Base-by-base conservation (phyloP, 495 filamentous ascomycete genomes). In the Elasticomyces elasticus region DNA sequence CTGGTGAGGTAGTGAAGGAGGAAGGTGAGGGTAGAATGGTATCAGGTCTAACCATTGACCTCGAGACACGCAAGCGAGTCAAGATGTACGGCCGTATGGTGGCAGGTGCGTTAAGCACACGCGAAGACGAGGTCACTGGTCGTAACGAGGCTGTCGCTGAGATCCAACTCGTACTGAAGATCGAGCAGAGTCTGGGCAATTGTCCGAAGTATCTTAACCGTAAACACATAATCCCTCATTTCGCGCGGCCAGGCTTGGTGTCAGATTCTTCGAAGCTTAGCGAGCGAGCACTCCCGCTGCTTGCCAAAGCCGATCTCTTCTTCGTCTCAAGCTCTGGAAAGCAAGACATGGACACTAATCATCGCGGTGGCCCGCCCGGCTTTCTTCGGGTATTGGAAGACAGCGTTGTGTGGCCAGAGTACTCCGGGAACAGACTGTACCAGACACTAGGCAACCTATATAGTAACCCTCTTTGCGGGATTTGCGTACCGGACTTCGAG, bases 311-410 rank as follows among this genome's bases (percentile, higher is more conserved):
- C 19, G 88, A 90, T 62, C 68, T 85, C 30, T 82, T 94, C 57
- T 92, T 94, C 65, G 70, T 92, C 17, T 82, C 84, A 24, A 81
- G 79, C 31, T 76, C 74, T 12, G 72, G 83, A n/a, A 62, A 63
- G 12, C 62, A 65, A 20, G 82, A 79, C 58, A 90, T 94, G 87
- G 87, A 90, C 64, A 85, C 82, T n/a, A 92, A 92, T 62, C 80
- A 85, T 56, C 78, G 88, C 23, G 87, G 88, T 33, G 87, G 87
- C 0, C 74, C 84, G 5, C 72, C 75, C 22, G 88, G 87, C 1
- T 89, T 91, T 66, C 70, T 88, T 7, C 75, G 86, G 23, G 70
- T 89, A 85, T 63, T 63, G 68, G 19, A 54, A 67, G 1, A 61
- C 54, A 65, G 71, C 3, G 74, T 76, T 2, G 62, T 81, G 15